A percentile compares a stretch with the other conserved stretches of the same genome.
Evolutionary conservation across 306 rosid genomes (phyloP).

Genomic region (Oemleria cerasiformis): DNA sequence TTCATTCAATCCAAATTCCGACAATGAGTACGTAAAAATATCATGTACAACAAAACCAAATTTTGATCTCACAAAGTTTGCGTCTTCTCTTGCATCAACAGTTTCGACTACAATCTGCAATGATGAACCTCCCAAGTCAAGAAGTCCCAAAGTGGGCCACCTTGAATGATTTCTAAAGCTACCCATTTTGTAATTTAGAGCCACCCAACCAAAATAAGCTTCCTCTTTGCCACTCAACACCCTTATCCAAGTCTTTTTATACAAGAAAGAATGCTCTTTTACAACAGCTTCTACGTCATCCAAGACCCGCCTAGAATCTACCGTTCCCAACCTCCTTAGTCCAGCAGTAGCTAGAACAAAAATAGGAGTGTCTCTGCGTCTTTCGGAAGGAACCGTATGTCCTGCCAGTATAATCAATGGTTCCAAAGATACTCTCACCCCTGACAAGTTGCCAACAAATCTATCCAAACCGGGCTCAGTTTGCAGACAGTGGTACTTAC

Average conservation of each 20-base stretch:
- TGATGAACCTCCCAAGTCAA: slow-evolving; percentile 88
- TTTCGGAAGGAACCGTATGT: slow-evolving; percentile 42
- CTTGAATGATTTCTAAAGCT: slow-evolving; percentile 33
- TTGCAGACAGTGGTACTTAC: slow-evolving; percentile 82
- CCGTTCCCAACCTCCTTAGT: slow-evolving; percentile 46
- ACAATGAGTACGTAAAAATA: slow-evolving; percentile 52
- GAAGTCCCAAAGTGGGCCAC: slow-evolving; percentile 61
- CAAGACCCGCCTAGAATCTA: slow-evolving; percentile 44
- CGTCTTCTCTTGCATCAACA: slow-evolving; percentile 36
- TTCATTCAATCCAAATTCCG: slow-evolving; percentile 75
- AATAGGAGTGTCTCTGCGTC: slow-evolving; percentile 50
- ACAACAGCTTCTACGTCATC: slow-evolving; percentile 53
- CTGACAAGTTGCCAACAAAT: slow-evolving; percentile 57
- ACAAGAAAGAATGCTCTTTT: slow-evolving; percentile 44
- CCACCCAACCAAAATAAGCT: slow-evolving; percentile 92
- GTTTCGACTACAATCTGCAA: slow-evolving; percentile 69
- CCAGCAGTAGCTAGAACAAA: slow-evolving; percentile 85
- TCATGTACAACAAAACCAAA: slow-evolving; percentile 44
- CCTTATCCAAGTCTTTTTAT: slow-evolving; percentile 61
- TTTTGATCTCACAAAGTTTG: slow-evolving; percentile 43
- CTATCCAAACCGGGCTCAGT: slow-evolving; percentile 80
- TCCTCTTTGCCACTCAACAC: slow-evolving; percentile 85
- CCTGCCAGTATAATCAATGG: slow-evolving; percentile 76
- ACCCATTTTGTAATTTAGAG: slow-evolving; percentile 73
- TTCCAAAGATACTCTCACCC: slow-evolving; percentile 57